Evolutionary conservation across 177 flowering plant species (phyloP), one percentile per base, ranked within the genome.

Genomic region (Viscum album): DNA sequence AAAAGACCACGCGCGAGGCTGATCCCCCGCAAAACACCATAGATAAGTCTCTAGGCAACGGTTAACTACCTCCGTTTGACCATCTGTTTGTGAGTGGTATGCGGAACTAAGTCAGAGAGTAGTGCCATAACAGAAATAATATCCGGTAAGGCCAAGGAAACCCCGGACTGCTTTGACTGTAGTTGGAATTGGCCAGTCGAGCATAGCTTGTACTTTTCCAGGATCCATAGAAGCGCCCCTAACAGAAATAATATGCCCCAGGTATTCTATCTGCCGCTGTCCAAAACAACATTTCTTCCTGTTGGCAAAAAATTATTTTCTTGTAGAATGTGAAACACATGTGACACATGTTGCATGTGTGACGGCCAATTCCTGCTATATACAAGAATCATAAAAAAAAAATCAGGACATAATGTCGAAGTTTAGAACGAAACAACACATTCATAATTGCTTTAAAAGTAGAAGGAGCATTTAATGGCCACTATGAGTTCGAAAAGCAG

Each of bases 401-500:
- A n/a, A n/a, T n/a, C n/a, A n/a, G n/a, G n/a, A n/a, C n/a, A n/a
- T n/a, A n/a, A n/a, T n/a, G n/a, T n/a, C n/a, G n/a, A n/a, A n/a
- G n/a, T n/a, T n/a, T n/a, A n/a, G n/a, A n/a, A n/a, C n/a, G n/a
- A n/a, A n/a, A n/a, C n/a, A n/a, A n/a, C n/a, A n/a, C n/a, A n/a
- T n/a, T n/a, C n/a, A n/a, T n/a, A n/a, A n/a, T n/a, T n/a, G n/a
- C n/a, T n/a, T n/a, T n/a, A n/a, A n/a, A n/a, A n/a, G n/a, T n/a
- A n/a, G n/a, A n/a, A 33, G 24, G 29, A 72, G 67, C 58, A 58
- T 66, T 59, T 58, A 72, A 16, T 56, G 59, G 13, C 70, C 70
- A 2, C 24, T 30, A 43, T 72, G 66, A 3, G 74, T 72, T 15
- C 70, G 19, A 31, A 72, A 72, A 0, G 43, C 0, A 16, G 41